Evolutionary conservation across 805 yeast genomes (phyloP).

Genomic region (Hanseniaspora clermontiae): DNA sequence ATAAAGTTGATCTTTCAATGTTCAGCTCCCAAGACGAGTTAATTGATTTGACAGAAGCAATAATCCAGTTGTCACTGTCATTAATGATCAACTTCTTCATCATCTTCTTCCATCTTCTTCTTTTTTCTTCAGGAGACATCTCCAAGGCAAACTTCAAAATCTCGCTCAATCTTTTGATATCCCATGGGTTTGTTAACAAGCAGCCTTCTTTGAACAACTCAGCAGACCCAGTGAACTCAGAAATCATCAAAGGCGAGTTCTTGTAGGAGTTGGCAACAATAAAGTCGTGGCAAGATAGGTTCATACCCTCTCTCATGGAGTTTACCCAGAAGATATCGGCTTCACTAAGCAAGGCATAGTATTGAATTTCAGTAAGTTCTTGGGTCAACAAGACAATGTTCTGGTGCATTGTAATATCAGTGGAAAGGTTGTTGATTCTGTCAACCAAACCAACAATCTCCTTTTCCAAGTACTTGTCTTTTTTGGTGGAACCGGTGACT

Average conservation of each 20-base stretch:
- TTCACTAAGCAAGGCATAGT: slow-evolving; percentile 70
- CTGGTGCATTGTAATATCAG: slow-evolving; percentile 45
- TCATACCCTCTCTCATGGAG: slow-evolving; percentile 93
- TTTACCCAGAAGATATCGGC: slow-evolving; percentile 82
- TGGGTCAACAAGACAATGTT: slow-evolving; percentile 83
- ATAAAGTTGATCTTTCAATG: slow-evolving; percentile 29
- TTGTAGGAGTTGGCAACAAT: slow-evolving; percentile 58
- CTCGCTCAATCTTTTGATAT: slow-evolving; percentile 50
- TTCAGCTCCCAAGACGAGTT: slow-evolving; percentile 40
- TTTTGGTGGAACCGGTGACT: slow-evolving; percentile 33
- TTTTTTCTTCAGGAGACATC: slow-evolving; percentile 49
- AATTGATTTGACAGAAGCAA: slow-evolving; percentile 41
- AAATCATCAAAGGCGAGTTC: slow-evolving; percentile 69
- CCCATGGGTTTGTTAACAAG: slow-evolving; percentile 83
- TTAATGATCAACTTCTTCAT: slow-evolving; percentile 46
- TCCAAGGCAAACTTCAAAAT: slow-evolving; percentile 51
- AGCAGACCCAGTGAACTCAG: slow-evolving; percentile 94
- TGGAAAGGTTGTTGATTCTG: slow-evolving; percentile 68
- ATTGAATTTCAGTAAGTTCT: slow-evolving; percentile 80
- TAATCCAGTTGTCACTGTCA: slow-evolving; percentile 69
- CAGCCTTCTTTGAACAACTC: slow-evolving; percentile 61
- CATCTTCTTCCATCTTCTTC: slow-evolving; percentile 48
- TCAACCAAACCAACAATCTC: slow-evolving; percentile 69
- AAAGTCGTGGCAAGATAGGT: slow-evolving; percentile 89
- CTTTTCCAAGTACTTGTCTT: slow-evolving; percentile 53